Evolutionary conservation across 2,329 filamentous ascomycete species (phyloP).

Genomic region (Nigrospora oryzae): DNA sequence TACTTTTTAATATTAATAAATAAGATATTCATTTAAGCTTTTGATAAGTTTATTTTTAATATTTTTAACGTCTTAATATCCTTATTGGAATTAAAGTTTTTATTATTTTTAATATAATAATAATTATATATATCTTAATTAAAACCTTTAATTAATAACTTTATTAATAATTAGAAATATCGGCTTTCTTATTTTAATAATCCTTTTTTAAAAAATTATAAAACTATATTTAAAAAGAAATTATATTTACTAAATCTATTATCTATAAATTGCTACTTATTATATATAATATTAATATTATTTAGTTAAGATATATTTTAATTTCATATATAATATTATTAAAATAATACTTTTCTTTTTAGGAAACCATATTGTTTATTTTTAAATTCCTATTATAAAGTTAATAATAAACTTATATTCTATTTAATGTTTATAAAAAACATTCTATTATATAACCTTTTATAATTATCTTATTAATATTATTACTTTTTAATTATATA

Average conservation of each 20-base stretch:
- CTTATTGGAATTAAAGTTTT: not conserved
- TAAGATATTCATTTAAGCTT: not conserved
- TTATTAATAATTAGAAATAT: not conserved
- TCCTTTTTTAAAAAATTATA: constrained; percentile 1
- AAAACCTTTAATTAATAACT: not conserved
- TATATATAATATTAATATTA: constrained; percentile 16
- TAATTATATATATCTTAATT: not conserved
- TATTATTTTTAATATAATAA: not conserved
- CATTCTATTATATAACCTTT: constrained; percentile 6
- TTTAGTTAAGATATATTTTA: constrained; percentile 7
- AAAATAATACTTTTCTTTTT: constrained; percentile 13
- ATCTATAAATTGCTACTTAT: constrained; percentile 11
- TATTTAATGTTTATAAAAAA: constrained; percentile 8
- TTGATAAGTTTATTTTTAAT: not conserved
- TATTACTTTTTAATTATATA: constrained; percentile 4
- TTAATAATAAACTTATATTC: constrained; percentile 17
- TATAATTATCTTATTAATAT: not conserved
- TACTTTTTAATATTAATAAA: not conserved
- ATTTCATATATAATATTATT: constrained; percentile 7
- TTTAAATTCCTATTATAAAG: constrained; percentile 26
- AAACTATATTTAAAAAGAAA: not conserved
- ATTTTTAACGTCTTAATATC: not conserved
- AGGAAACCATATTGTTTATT: constrained; percentile 15
- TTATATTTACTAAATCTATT: constrained; percentile 6
- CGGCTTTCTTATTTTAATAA: not conserved